Base-by-base conservation (phyloP, 2,329 filamentous ascomycete species). In the Arthroderma sp. region DNA sequence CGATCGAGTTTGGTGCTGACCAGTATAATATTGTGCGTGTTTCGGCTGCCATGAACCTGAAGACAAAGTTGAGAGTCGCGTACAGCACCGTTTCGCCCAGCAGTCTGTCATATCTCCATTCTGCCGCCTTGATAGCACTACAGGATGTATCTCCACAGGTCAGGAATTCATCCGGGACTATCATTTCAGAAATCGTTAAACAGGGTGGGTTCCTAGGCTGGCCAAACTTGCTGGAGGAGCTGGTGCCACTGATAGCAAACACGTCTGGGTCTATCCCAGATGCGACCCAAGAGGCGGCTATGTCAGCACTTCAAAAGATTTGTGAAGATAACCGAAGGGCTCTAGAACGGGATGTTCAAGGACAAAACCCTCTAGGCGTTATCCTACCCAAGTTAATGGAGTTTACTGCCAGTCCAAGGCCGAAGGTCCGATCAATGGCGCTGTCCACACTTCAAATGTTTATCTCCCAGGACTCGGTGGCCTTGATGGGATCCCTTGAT, bases 311-410 rank as follows among this genome's bases (percentile, higher is more conserved):
- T 64, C 72, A 83, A 61, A 96, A 96, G 71, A 88, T 98, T 50
- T 98, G 91, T 66, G 91, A 98, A 66, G 91, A 98, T 66, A 95
- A 94, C 67, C 81, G 78, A 58, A 86, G 83, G 60, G 73, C 86
- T 48, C 71, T 98, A 44, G 86, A 94, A 65, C 80, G 82, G 55
- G 86, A 94, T 51, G 86, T 94, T 61, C 80, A 87, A 58, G 86
- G 87, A 49, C 82, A 95, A 64, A 77, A 87, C 46, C 91, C 91
- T 1, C 76, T 96, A 48, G 83, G 83, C 60, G 82, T 87, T 56
- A 78, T 98, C 38, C 81, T 96, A 41, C 91, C 91, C 7, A 89
- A 93, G 65, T 74, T 98, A 49, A 79, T 98, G 54, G 77, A 88
- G 46, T 91, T 93, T 50, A 91, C 86, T 42, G 78, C 80, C 55